phyloP scores from a whole-genome alignment of 805 yeast genomes.

The Spathaspora hagerdaliae region DNA sequence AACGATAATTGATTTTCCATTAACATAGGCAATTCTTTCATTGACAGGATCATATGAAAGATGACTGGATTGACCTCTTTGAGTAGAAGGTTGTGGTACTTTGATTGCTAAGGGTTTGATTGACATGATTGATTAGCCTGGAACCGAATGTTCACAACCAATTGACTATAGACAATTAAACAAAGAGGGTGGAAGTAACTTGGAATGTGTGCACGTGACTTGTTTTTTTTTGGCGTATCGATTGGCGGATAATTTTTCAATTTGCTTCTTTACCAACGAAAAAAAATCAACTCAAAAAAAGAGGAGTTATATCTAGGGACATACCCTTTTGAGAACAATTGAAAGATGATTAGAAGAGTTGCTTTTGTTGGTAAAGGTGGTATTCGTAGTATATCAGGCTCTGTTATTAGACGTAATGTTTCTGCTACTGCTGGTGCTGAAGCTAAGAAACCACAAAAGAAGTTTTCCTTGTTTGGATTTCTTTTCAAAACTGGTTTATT shows the following conservation, averaged over 20 bases:
- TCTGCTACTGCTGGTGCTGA: conserved; percentile 1
- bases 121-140: conserved; percentile 14
- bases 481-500: conserved; percentile 25
- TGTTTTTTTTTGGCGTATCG: neutral
- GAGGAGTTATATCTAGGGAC: neutral
- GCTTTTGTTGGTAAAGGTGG: neutral
- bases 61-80: conserved; percentile 65
- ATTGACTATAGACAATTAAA: no score
- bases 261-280: neutral
- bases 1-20: conserved; percentile 75
- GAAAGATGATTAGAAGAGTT: conserved; percentile 4
- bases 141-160: no score
- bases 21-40: conserved; percentile 73
- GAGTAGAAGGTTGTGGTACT: conserved; percentile 81
- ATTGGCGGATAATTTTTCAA: neutral
- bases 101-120: conserved; percentile 31
- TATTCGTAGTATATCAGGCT: conserved; percentile 5
- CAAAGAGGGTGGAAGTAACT: no score
- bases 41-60: conserved; percentile 69
- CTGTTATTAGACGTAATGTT: conserved; percentile 2
- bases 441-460: conserved; percentile 17
- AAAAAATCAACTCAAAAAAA: no score
- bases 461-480: conserved; percentile 26
- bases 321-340: neutral
- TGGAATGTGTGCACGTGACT: neutral